These are phyloP conservation scores for Chondrostereum purpureum DNA, from an alignment of 1,284 basidiomycete species.

Conservation along the genomic window DNA sequence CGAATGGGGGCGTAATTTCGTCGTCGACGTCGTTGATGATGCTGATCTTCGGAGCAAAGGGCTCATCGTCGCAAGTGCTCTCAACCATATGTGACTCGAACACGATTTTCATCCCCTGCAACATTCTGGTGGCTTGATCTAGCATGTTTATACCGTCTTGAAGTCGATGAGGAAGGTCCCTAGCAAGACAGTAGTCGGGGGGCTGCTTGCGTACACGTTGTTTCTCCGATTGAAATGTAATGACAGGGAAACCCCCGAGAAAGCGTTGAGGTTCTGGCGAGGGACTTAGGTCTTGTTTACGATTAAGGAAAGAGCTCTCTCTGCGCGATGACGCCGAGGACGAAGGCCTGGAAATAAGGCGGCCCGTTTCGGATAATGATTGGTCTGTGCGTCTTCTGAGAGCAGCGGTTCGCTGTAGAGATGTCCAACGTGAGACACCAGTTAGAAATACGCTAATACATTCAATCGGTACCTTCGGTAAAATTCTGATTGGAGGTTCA, in stretches of 20 bases:
- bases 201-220: constrained; percentile 21
- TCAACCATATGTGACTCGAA: constrained; percentile 56
- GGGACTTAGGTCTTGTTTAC: too few species aligned
- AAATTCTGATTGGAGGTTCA: too few species aligned
- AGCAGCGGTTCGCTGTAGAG: too few species aligned
- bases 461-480: too few species aligned
- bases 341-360: too few species aligned
- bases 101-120: constrained; percentile 33
- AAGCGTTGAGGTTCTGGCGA: too few species aligned
- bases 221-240: constrained; percentile 28
- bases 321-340: too few species aligned
- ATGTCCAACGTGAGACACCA: too few species aligned
- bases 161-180: constrained; percentile 40
- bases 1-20: constrained; percentile 64
- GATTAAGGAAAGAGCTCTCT: too few species aligned
- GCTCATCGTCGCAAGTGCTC: constrained; percentile 58
- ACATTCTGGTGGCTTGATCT: constrained; percentile 25
- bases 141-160: constrained; percentile 48
- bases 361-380: too few species aligned
- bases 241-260: constrained; percentile 25
- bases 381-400: too few species aligned
- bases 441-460: too few species aligned
- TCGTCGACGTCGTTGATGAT: constrained; percentile 62
- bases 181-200: constrained; percentile 28
- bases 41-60: constrained; percentile 54